Evolutionary conservation across 2,329 filamentous ascomycete species (phyloP), one percentile per base, ranked within the genome.

Genomic region (Aureobasidium namibiae): DNA sequence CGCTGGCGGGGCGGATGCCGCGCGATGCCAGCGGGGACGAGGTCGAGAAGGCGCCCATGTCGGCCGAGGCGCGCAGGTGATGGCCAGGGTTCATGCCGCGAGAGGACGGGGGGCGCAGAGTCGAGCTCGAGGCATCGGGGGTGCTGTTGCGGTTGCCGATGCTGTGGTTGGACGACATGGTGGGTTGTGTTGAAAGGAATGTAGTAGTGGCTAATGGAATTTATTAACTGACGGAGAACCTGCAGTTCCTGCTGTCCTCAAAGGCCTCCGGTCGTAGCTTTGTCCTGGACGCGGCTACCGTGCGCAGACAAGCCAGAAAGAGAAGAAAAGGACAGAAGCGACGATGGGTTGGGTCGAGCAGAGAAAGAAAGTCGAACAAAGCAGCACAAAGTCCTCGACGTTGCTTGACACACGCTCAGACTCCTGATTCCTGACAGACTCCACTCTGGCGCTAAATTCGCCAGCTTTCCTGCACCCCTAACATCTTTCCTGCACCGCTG

Each of bases 11-110:
- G 61, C 94, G 89, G 68, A 96, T 95, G 70, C 80, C 82, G 65
- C 91, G 89, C 69, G 83, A 87, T 44, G 88, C 83, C 33, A 84
- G 84, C 67, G 78, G 87, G 68, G 78, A 90, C 71, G 67, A 80
- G 71, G 75, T 84, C 45, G 69, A 69, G 70, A 95, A 89, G 52
- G 87, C 87, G 63, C 90, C 89, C 89, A 97, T 95, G 73, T 99
- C 94, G 68, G 94, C 92, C 56, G 94, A 99, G 48, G 92, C 90
- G 68, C 94, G 90, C 63, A 99, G 85, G 72, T 94, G 89, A 74
- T 92, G 89, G 59, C 87, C 87, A 62, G 88, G 82, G 62, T 86
- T 89, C 67, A 95, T 80, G 45, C 87, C 82, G 67, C 92, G 84
- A 65, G 92, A 88, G 42, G 86, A 82, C 50, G 91, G 89, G 49